Base-by-base conservation (phyloP, 345 rosid genomes). In the Hypericum perforatum region DNA sequence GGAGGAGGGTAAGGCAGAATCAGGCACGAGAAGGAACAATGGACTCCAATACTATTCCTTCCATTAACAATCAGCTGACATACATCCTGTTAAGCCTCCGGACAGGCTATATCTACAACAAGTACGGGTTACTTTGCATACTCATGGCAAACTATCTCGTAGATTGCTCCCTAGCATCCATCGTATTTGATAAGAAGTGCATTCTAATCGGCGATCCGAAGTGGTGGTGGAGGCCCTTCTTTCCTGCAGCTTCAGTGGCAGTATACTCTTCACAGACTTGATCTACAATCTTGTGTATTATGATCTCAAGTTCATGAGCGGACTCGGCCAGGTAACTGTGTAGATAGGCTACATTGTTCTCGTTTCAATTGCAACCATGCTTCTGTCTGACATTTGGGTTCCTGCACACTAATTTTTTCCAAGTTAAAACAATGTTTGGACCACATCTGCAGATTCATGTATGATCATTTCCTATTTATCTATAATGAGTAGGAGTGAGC, bases 1-100 rank as follows among this genome's bases (percentile, higher is more conserved):
- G 84, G 72, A 87, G 96, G 69, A 87, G 86, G 51, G 84, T 84
- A 37, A 68, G 96, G 73, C 71, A 94, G 29, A 94, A 87, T 77
- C 72, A 84, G 60, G 84, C 96, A 2, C 85, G 76, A 5, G 84
- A 84, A 38, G 94, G 84, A 78, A 90, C 84, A 65, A 77, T 87
- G 8, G 94, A 87, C 73, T 81, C 81, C 70, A 92, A 86, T 56
- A 86, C 92, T 44, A 89, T 83, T 47, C 84, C 89, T 49, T 49
- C 95, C 83, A 77, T 81, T 86, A 92, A 40, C 47, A 54, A 40
- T 16, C 46, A 54, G 46, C 58, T 54, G 14, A 41, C 42, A 38
- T 54, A 40, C 16, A 54, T 54, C 11, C 41, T 54, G 47, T 54
- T 46, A 2, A 54, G 58, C 43, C 41, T 54, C 16, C 42, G 47